These are phyloP conservation scores for Nannizzia gypsea DNA, from an alignment of 2,329 filamentous ascomycete genomes.

Conservation along the genomic window DNA sequence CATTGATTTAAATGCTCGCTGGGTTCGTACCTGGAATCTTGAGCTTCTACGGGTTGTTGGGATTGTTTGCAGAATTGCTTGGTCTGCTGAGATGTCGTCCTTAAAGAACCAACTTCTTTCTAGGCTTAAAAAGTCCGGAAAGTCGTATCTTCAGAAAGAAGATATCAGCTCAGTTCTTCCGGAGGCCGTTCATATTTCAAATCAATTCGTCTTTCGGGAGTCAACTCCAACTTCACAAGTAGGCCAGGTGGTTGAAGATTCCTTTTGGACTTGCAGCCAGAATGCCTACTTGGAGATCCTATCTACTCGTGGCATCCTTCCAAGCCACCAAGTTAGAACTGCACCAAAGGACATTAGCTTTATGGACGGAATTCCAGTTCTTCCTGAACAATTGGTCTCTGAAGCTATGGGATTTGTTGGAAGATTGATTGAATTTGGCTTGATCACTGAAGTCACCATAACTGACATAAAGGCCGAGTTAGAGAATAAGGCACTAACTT, in stretches of 20 bases:
- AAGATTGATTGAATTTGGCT: conserved; percentile 69
- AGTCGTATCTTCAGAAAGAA: conserved; percentile 47
- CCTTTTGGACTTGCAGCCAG: conserved; percentile 87
- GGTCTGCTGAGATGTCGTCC: conserved; percentile 72
- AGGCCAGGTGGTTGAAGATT: conserved; percentile 79
- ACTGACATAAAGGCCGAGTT: conserved; percentile 76
- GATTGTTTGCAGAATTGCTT: conserved; percentile 79
- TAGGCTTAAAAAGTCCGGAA: conserved; percentile 28
- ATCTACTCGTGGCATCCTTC: conserved; percentile 74
- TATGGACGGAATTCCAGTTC: conserved; percentile 74
- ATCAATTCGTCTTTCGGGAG: conserved; percentile 77
- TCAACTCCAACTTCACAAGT: conserved; percentile 81
- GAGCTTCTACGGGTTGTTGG: conserved; percentile 87
- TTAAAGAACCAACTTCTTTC: conserved; percentile 50
- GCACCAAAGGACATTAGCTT: conserved; percentile 61
- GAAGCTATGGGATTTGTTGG: conserved; percentile 59
- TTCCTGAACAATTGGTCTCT: conserved; percentile 63
- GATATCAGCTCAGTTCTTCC: conserved; percentile 59
- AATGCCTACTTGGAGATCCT: conserved; percentile 75
- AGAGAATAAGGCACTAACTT: conserved; percentile 66
- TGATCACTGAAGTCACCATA: conserved; percentile 79
- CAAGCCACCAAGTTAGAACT: conserved; percentile 72
- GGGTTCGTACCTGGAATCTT: conserved; percentile 89
- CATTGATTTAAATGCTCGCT: conserved; percentile 90
- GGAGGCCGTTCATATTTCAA: conserved; percentile 68